Conservation (phyloP, 2,329 filamentous ascomycete species). For the Cercospora beticola region DNA sequence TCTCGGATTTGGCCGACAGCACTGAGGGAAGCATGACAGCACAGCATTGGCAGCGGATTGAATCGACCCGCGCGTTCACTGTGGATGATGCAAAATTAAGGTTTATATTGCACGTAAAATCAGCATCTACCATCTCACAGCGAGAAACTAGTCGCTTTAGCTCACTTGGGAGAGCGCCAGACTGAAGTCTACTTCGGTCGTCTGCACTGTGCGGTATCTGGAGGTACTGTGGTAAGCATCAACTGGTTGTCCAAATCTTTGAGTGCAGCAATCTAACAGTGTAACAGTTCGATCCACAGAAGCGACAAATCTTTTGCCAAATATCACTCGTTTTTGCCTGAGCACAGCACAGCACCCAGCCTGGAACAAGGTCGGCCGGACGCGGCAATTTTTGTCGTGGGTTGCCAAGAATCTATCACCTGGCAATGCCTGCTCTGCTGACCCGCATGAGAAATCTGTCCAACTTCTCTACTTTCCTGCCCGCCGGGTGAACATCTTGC, state of each 20-base stretch:
- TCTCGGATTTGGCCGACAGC: too few species aligned
- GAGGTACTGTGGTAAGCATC: constrained; percentile 22
- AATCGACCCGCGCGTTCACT: too few species aligned
- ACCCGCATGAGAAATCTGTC: neutral
- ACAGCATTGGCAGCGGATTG: too few species aligned
- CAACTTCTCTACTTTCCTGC: neutral
- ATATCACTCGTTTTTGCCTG: neutral
- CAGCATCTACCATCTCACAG: neutral
- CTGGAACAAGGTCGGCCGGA: neutral
- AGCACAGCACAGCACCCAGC: too few species aligned
- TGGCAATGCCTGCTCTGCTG: neutral
- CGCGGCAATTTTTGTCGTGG: neutral
- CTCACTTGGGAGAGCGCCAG: constrained; percentile 27
- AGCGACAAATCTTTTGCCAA: constrained; percentile 16
- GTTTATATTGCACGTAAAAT: neutral
- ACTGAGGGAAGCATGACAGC: too few species aligned
- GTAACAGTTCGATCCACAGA: constrained; percentile 19
- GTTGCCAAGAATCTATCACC: neutral
- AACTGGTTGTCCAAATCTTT: too few species aligned
- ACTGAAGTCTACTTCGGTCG: constrained; percentile 23
- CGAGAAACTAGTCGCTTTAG: constrained; percentile 18
- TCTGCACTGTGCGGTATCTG: constrained; percentile 24
- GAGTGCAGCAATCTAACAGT: neutral
- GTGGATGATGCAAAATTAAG: too few species aligned
- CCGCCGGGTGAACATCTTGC: neutral